Evolutionary conservation across 805 yeast species (phyloP), one percentile per base, ranked within the genome.

Genomic region (Candida berthetii): DNA sequence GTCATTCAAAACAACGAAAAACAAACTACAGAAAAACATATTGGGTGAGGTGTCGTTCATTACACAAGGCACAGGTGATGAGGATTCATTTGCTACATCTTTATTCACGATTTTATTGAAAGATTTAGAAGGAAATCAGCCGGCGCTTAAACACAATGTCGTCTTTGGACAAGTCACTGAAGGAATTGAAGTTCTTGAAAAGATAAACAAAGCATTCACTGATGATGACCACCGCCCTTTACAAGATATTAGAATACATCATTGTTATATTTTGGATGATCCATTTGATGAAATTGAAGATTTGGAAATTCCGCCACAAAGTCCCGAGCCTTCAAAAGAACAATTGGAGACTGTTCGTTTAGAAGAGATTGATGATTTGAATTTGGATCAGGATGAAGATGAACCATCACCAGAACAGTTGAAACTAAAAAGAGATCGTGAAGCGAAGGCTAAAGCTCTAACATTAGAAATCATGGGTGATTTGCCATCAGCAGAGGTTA

Each of bases 401-500:
- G 54, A 53, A 14, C 45, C 45, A 16, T 43, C 60, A 18, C 67
- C 61, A 27, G 54, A 47, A 14, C 61, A 55, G 31, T 48, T 53
- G 13, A 52, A 55, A 36, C 41, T 49, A 32, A 47, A 50, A 35
- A 46, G 49, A 22, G 62, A 60, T 18, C 59, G 54, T 16, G 68
- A 67, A 29, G 69, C 80, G 1, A 60, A 67, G 4, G 63, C 80
- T 2, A 77, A 77, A 42, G 84, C 85, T 2, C 54, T 82, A 28
- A 72, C 86, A 1, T 59, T 82, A 37, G 86, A 82, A 49, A 60
- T 81, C 45, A 64, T 82, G 35, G 85, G 85, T 0, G 87, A 82
- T 48, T 47, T 82, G 7, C 81, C 83, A 1, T 65, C 68, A 31
- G 78, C 82, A 2, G 72, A 71, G 17, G 72, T 71, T 19, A 69